Percentiles rank a stretch among this genome's conserved stretches.
Conservation (phyloP, 371 early-diverging fungal species). For the Rhizopus arrhizus region DNA sequence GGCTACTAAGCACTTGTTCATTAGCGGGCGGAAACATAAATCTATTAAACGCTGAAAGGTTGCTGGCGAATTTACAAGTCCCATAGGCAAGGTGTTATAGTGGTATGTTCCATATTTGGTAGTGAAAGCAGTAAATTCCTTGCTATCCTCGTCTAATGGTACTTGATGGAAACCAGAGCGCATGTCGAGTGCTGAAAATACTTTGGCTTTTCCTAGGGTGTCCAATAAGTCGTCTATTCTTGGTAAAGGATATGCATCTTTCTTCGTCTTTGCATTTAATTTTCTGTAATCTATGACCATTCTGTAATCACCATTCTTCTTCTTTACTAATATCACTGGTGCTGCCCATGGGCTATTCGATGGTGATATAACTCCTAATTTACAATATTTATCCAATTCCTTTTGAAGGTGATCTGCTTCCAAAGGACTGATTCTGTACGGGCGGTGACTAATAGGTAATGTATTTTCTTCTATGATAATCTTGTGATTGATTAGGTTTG, state of each 20-base stretch:
- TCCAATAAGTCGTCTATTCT: constrained; percentile 36
- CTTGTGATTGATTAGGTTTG: background rate
- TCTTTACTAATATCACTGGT: constrained; percentile 53
- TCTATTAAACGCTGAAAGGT: constrained; percentile 9
- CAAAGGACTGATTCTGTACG: background rate
- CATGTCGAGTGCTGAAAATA: constrained; percentile 26
- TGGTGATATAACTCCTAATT: constrained; percentile 17
- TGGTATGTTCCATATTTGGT: constrained; percentile 12
- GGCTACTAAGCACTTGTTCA: background rate
- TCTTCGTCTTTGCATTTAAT: constrained; percentile 38
- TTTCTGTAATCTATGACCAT: constrained; percentile 47
- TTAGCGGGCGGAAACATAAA: background rate
- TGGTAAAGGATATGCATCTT: constrained; percentile 43
- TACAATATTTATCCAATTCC: constrained; percentile 13
- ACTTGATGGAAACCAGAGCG: constrained; percentile 15
- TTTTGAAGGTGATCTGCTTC: constrained; percentile 1
- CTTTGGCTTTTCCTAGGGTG: constrained; percentile 23
- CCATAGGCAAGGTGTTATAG: background rate
- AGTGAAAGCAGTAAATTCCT: constrained; percentile 10
- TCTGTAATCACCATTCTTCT: constrained; percentile 45
- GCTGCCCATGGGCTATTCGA: constrained; percentile 18
- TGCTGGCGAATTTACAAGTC: constrained; percentile 1
- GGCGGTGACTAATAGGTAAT: background rate
- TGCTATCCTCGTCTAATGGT: background rate
- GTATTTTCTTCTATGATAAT: constrained; percentile 8